Evolutionary conservation across 2,329 filamentous ascomycete genomes (phyloP), one percentile per base, ranked within the genome.

Genomic region (Blastomyces gilchristii): DNA sequence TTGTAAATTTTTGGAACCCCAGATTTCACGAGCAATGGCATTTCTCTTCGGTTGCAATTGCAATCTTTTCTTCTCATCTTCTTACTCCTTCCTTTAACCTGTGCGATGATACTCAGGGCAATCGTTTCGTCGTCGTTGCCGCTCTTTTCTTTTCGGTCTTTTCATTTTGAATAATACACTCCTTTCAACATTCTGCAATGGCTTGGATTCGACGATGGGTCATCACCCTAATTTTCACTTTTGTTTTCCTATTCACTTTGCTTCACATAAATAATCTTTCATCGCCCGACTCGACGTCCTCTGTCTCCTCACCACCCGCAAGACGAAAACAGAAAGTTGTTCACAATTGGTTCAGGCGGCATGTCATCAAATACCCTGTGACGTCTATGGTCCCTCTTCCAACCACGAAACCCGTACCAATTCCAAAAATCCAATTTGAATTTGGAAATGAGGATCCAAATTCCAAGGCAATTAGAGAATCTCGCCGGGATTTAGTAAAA

Each of bases 401-500:
- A 14, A 66, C 64, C 2, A 67, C 68, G 6, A 52, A 63, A 34
- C 67, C 71, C 3, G 65, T 65, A 16, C 14, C 60, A 2, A 66
- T 74, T 54, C 69, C 71, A 5, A 68, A 64, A 22, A 65, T 74
- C 16, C 72, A 74, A 63, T 64, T 69, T 58, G 45, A 63, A 0
- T 74, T 74, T 57, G 60, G 37, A n/a, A 11, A 59, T 9, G 71
- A 73, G 63, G 64, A 66, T 11, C 31, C 37, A 28, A 62, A 67
- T 25, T 69, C 69, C 22, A 75, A 70, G 66, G 71, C 73, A 60
- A 69, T 73, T 63, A 75, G 79, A 43, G 69, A 77, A 49, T 67
- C 70, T 63, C 74, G 80, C 58, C 73, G 74, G 58, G 74, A 72
- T 16, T 79, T 79, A 28, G 79, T 85, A 60, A 79, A 76, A 67